Evolutionary conservation across 148 eudicot species (phyloP).

Genomic region (Amaranthus palmeri): DNA sequence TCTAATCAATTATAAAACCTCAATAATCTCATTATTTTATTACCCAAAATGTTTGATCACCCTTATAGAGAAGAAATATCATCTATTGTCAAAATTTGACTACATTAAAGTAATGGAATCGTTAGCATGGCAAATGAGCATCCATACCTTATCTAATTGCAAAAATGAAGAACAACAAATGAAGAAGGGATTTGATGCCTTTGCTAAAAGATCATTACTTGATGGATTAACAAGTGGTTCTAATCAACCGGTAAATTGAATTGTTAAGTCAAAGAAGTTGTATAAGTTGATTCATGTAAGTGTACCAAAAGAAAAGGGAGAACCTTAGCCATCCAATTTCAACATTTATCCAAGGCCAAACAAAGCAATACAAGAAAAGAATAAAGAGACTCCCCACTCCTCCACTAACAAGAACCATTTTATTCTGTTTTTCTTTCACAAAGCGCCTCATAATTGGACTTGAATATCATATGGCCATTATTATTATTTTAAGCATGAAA

Average conservation of each 20-base stretch:
- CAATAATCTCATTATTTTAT: too few species aligned
- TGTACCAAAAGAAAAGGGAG: constrained; percentile 5
- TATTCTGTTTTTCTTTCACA: constrained; percentile 8
- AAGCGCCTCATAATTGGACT: constrained; percentile 14
- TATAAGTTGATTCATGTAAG: background rate
- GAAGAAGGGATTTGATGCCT: constrained; percentile 12
- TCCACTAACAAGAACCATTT: constrained; percentile 16
- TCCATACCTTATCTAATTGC: constrained; percentile 14
- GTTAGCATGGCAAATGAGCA: constrained; percentile 8
- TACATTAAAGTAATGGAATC: constrained; percentile 15
- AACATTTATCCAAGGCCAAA: constrained; percentile 14
- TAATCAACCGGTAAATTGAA: constrained; percentile 4
- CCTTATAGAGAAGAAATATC: background rate
- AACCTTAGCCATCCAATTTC: constrained; percentile 27
- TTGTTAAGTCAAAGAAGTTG: constrained; percentile 6
- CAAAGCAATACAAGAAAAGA: constrained; percentile 21
- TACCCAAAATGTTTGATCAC: background rate
- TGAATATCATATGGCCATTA: constrained; percentile 11
- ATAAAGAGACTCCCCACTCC: constrained; percentile 22
- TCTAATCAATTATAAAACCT: too few species aligned
- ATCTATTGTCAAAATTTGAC: constrained; percentile 2
- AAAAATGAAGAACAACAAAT: constrained; percentile 14
- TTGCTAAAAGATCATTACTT: background rate
- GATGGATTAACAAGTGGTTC: constrained; percentile 14
- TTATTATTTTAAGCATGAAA: background rate